phyloP scores from a whole-genome alignment of 164 flowering plant species.

The Litsea cubeba region DNA sequence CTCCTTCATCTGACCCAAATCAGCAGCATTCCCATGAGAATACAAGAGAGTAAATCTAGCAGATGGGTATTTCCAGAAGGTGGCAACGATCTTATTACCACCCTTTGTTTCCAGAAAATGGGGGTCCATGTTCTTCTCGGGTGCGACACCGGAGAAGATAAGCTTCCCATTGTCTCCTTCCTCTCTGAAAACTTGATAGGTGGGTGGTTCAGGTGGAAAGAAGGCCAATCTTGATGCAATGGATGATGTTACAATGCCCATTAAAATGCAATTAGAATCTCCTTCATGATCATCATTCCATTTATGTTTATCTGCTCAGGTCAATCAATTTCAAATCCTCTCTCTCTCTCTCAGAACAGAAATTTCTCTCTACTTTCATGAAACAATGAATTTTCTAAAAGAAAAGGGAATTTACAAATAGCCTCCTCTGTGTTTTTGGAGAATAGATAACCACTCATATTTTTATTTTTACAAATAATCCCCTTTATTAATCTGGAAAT shows the following conservation, averaged over 20 bases:
- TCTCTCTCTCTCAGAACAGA: no score
- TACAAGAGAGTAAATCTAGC: conserved; percentile 76
- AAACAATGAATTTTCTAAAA: not conserved
- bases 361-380: no score
- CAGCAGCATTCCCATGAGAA: conserved; percentile 97
- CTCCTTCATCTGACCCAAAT: conserved; percentile 90
- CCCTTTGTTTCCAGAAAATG: conserved; percentile 68
- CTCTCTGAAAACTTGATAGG: conserved; percentile 64
- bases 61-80: conserved; percentile 81
- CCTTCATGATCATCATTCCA: no score
- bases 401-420: not conserved
- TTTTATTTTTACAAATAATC: no score
- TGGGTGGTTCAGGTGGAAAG: conserved; percentile 96
- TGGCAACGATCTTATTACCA: conserved; percentile 80
- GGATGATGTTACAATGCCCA: conserved; percentile 86
- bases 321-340: no score
- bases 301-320: no score
- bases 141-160: conserved; percentile 52
- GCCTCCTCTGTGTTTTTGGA: not conserved
- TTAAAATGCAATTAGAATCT: conserved; percentile 16
- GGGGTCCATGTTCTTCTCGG: conserved; percentile 67
- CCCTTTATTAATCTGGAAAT: no score
- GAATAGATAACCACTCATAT: not conserved
- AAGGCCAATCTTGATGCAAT: conserved; percentile 90
- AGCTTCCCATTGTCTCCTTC: conserved; percentile 40